A percentile compares a stretch with the other conserved stretches of the same genome.
phyloP scores from a whole-genome alignment of 495 filamentous ascomycete species.

The Hyaloscypha variabilis region DNA sequence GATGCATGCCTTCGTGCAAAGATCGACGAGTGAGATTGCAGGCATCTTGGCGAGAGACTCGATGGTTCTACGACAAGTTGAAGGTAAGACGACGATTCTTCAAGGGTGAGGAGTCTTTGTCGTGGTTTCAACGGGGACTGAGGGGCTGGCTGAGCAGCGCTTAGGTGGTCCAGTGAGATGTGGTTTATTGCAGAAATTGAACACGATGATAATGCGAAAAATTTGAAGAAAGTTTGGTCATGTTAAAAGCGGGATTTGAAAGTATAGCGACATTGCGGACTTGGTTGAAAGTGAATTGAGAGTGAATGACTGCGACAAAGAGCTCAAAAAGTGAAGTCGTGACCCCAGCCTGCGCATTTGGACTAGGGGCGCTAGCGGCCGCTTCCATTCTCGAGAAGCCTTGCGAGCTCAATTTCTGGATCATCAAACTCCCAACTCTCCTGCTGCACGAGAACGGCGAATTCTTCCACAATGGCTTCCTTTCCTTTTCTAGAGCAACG shows the following conservation, averaged over 20 bases:
- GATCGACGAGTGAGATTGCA: conserved; percentile 19
- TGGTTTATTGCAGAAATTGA: not conserved
- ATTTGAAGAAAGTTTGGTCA: not conserved
- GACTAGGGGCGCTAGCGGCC: conserved; percentile 7
- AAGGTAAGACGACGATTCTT: not conserved
- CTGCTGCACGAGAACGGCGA: not conserved
- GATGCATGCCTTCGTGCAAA: conserved; percentile 29
- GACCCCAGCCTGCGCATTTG: not conserved
- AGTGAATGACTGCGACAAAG: not conserved
- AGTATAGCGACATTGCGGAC: not conserved
- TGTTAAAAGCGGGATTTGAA: not conserved
- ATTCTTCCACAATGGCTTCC: conserved; percentile 30
- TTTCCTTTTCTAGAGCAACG: conserved; percentile 48
- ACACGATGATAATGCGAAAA: not conserved
- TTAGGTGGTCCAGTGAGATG: not conserved
- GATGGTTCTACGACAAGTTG: not conserved
- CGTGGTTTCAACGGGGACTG: not conserved
- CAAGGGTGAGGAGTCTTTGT: not conserved
- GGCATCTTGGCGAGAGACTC: conserved; percentile 19
- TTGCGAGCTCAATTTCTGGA: not conserved
- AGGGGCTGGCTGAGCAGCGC: not conserved
- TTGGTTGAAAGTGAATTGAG: not conserved
- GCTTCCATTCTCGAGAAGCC: conserved; percentile 1
- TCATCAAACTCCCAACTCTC: conserved; percentile 21
- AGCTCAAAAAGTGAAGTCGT: not conserved